Evolutionary conservation across 768 basidiomycete genomes (phyloP).

Genomic region (Trametes meyenii): DNA sequence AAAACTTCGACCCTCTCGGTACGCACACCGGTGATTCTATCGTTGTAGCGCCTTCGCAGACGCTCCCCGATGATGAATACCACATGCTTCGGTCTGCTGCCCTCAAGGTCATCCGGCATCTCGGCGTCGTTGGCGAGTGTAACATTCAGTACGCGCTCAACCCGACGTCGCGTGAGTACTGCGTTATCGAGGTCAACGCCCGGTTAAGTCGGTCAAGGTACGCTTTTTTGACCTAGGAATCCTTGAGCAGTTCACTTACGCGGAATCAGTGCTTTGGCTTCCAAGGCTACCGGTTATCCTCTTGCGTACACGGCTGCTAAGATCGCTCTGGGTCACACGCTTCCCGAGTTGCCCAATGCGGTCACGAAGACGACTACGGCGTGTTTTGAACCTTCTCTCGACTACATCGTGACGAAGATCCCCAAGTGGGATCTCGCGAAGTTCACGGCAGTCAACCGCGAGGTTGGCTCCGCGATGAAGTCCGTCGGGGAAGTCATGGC

Average conservation of each 20-base stretch:
- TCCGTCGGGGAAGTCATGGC: conserved; percentile 99
- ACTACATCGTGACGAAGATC: conserved; percentile 99
- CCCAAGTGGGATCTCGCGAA: conserved; percentile 99
- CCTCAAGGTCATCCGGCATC: conserved; percentile 84
- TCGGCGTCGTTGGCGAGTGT: conserved; percentile 92
- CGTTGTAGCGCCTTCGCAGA: conserved; percentile 98
- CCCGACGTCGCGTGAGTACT: conserved; percentile 90
- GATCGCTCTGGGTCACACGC: conserved; percentile 95
- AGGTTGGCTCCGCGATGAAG: conserved; percentile 98
- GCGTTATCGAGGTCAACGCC: conserved; percentile 98
- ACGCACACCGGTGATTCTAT: conserved; percentile 99
- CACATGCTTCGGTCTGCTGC: conserved; percentile 99
- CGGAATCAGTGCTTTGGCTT: conserved; percentile 79
- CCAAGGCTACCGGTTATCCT: conserved; percentile 98
- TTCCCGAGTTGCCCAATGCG: conserved; percentile 97
- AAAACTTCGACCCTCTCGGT: conserved; percentile 98
- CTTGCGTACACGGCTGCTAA: conserved; percentile 99
- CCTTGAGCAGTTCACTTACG: conserved; percentile 9
- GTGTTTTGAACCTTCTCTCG: conserved; percentile 97
- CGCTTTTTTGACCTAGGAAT: conserved; percentile 20
- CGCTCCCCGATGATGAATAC: conserved; percentile 95
- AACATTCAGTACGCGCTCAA: conserved; percentile 99
- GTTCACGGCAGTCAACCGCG: conserved; percentile 92
- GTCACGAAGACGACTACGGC: conserved; percentile 99
- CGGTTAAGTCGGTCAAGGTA: conserved; percentile 89